Evolutionary conservation across 768 basidiomycete genomes (phyloP).

Genomic region (Coprinellus micaceus): DNA sequence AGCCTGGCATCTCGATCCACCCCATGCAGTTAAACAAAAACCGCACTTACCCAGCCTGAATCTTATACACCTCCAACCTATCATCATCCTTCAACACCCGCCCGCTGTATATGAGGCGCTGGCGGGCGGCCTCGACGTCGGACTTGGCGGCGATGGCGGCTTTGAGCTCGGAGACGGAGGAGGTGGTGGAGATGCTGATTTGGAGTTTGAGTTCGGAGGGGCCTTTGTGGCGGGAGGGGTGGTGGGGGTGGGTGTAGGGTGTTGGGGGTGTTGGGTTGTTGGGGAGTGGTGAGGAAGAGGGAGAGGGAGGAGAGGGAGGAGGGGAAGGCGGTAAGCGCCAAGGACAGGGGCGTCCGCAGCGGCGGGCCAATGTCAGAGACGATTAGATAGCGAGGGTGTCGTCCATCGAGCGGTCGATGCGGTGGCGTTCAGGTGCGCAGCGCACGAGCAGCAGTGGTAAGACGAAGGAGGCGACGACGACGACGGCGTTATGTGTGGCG

Average conservation of each 20-base stretch:
- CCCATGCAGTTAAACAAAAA: no score
- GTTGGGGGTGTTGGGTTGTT: neutral
- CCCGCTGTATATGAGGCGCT: conserved; percentile 79
- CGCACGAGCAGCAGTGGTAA: no score
- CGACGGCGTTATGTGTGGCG: no score
- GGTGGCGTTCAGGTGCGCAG: no score
- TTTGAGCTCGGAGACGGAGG: conserved; percentile 90
- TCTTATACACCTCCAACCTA: conserved; percentile 78
- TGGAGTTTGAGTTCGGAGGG: conserved; percentile 92
- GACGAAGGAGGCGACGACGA: no score
- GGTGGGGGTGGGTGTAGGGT: neutral
- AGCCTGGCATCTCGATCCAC: no score
- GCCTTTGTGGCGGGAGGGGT: conserved; percentile 38
- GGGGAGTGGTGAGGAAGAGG: neutral
- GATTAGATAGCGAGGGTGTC: no score
- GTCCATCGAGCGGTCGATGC: no score
- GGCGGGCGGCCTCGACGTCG: conserved; percentile 81
- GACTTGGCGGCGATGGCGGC: conserved; percentile 81
- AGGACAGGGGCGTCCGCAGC: no score
- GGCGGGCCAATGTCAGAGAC: no score
- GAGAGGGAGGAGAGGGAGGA: no score
- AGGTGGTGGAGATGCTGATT: conserved; percentile 74
- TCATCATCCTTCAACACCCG: conserved; percentile 88
- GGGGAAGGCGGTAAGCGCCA: no score
- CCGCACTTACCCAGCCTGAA: conserved; percentile 51